Evolutionary conservation across 495 filamentous ascomycete species (phyloP).

Genomic region (Evernia prunastri): DNA sequence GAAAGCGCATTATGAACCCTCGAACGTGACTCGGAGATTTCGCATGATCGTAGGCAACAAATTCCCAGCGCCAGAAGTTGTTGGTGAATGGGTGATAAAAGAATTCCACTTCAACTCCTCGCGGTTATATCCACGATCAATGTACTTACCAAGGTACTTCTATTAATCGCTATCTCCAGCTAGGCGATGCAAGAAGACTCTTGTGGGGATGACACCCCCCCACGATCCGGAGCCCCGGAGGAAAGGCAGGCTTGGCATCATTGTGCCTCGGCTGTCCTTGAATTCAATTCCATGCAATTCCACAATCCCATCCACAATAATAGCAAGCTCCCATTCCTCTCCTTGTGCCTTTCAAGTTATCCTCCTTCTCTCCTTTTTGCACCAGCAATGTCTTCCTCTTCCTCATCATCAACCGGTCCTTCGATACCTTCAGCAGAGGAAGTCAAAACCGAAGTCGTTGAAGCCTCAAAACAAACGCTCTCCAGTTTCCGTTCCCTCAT

Average conservation of each 20-base stretch:
- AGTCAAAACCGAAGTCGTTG: conserved; percentile 27
- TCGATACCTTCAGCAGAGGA: conserved; percentile 8
- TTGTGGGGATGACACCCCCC: too few species aligned
- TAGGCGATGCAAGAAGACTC: background rate
- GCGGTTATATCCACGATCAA: background rate
- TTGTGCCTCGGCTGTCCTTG: conserved; percentile 5
- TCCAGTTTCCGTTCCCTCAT: conserved; percentile 65
- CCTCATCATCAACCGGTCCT: background rate
- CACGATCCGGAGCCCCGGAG: conserved; percentile 1
- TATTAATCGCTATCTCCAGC: background rate
- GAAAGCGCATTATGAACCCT: too few species aligned
- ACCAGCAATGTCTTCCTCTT: conserved; percentile 6
- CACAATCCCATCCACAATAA: background rate
- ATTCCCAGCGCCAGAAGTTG: background rate
- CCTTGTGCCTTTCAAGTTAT: background rate
- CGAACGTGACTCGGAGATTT: too few species aligned
- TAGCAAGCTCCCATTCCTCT: background rate
- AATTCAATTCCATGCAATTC: too few species aligned
- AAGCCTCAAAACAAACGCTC: conserved; percentile 32
- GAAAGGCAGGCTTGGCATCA: background rate
- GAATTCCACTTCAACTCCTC: background rate
- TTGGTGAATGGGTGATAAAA: background rate
- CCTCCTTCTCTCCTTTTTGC: background rate
- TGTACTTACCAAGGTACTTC: background rate
- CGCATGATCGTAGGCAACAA: too few species aligned